A percentile compares a stretch with the other conserved stretches of the same genome.
phyloP scores from a whole-genome alignment of 306 rosid genomes.

The Trichosanthes cucumerina region DNA sequence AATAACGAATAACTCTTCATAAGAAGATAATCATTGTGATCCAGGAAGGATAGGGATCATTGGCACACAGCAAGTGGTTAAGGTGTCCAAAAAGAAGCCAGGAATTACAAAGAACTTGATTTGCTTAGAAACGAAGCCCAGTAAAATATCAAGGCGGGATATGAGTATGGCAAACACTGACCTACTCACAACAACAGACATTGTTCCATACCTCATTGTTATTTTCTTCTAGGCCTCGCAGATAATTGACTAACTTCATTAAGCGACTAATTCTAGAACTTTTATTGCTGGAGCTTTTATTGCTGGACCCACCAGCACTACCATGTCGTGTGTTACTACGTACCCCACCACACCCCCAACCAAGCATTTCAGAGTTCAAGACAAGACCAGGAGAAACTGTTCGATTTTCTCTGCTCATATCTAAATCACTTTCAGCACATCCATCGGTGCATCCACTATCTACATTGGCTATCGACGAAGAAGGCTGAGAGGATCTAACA shows the following conservation, averaged over 20 bases:
- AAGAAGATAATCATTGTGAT: background rate
- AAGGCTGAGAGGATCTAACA: slow-evolving; percentile 59
- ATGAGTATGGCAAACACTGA: background rate
- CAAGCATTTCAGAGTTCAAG: slow-evolving; percentile 60
- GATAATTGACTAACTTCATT: slow-evolving; percentile 66
- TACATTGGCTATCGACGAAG: slow-evolving; percentile 58
- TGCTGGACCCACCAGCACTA: slow-evolving; percentile 48
- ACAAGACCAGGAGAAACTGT: slow-evolving; percentile 58
- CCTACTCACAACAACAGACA: background rate
- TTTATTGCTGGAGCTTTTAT: slow-evolving; percentile 56
- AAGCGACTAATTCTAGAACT: slow-evolving; percentile 56
- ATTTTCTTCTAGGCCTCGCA: slow-evolving; percentile 54
- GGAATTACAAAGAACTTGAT: background rate
- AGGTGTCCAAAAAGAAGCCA: background rate
- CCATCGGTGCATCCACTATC: slow-evolving; percentile 55
- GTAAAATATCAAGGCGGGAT: background rate
- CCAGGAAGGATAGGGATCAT: slow-evolving; percentile 8
- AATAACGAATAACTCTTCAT: background rate
- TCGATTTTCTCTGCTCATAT: slow-evolving; percentile 45
- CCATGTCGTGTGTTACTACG: slow-evolving; percentile 82
- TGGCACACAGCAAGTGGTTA: slow-evolving; percentile 15
- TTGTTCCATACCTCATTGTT: slow-evolving; percentile 47
- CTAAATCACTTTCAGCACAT: slow-evolving; percentile 52
- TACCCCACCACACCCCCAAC: slow-evolving; percentile 93
- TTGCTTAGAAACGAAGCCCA: background rate